Evolutionary conservation across 2,329 filamentous ascomycete genomes (phyloP), one percentile per base, ranked within the genome.

Genomic region (Epichloe sp.): DNA sequence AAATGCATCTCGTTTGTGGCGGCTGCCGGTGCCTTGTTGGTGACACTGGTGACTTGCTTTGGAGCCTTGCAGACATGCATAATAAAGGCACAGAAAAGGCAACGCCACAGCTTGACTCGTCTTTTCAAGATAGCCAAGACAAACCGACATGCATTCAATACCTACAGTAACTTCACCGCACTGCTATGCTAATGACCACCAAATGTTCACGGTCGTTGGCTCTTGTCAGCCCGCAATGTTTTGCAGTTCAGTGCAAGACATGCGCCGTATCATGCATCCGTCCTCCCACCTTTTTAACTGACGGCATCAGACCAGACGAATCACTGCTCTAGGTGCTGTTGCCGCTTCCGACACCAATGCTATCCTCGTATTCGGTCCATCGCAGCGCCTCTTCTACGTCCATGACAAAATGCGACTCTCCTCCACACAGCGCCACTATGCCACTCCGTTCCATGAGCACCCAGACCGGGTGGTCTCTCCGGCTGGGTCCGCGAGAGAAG

Each of bases 351-450:
- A 54, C 55, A 19, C 62, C 59, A 3, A 66, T 59, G 48, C 68
- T 71, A 50, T 80, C 78, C 63, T 88, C 83, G 10, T 81, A 72
- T 69, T 96, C 90, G 0, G 86, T 88, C 72, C 90, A 71, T 49
- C 83, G 78, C 58, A 98, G 67, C 2, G 93, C 93, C 63, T 95
- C 86, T 48, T 89, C 82, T 1, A 97, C 89, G 57, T 86, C 84
- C 23, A 78, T 75, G 8, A 95, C 85, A 66, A 96, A 95, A 59
- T 93, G 83, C 1, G 74, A 66, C 62, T 79, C 74, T 0, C 90
- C 91, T 2, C 91, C 91, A 52, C 85, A 86, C 49, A 86, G 73
- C 1, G 88, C 86, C 1, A 96, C 79, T 57, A 98, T 96, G 3
- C 93, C 91, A 58, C 86, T 89, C 50, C 78, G 75, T 50, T 81